These are phyloP conservation scores for Coemansia reversa DNA, from an alignment of 192 early-diverging fungal species.

Conservation along the genomic window DNA sequence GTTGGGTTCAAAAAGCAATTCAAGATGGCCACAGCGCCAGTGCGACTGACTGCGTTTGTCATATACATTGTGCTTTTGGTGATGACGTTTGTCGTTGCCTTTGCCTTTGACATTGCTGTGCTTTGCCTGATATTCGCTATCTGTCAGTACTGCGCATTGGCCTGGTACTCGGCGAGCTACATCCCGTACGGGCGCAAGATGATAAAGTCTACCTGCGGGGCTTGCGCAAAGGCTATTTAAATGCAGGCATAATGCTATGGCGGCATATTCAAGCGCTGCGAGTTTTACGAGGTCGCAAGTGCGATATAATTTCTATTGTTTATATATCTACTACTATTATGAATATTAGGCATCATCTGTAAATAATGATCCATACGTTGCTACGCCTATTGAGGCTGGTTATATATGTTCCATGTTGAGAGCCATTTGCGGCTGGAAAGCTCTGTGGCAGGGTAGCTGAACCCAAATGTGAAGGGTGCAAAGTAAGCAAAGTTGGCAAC, in stretches of 20 bases:
- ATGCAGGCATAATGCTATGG: not conserved
- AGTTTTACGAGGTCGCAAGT: not conserved
- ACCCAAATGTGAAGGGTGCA: slow-evolving; percentile 80
- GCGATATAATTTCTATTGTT: not conserved
- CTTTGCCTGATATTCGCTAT: slow-evolving; percentile 81
- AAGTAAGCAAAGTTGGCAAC: slow-evolving; percentile 71
- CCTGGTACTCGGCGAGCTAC: slow-evolving; percentile 86
- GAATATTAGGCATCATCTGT: not conserved
- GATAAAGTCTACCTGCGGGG: slow-evolving; percentile 59
- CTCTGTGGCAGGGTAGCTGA: slow-evolving; percentile 63
- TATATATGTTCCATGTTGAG: slow-evolving; percentile 74
- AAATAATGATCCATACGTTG: not conserved
- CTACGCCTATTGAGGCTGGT: not conserved
- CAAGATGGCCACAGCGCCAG: slow-evolving; percentile 78
- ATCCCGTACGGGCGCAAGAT: slow-evolving; percentile 85
- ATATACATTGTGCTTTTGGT: slow-evolving; percentile 70
- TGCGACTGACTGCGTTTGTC: slow-evolving; percentile 71
- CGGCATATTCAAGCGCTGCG: not conserved
- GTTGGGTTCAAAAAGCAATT: slow-evolving; percentile 84
- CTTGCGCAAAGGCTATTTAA: slow-evolving; percentile 47
- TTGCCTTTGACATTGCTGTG: slow-evolving; percentile 61
- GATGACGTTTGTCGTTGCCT: slow-evolving; percentile 72
- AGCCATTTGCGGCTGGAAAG: slow-evolving; percentile 69
- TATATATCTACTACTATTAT: not conserved
- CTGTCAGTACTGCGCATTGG: slow-evolving; percentile 85